Evolutionary conservation across 139 green algal species (phyloP).

Genomic region (Auxenochlorella pyrenoidosa): DNA sequence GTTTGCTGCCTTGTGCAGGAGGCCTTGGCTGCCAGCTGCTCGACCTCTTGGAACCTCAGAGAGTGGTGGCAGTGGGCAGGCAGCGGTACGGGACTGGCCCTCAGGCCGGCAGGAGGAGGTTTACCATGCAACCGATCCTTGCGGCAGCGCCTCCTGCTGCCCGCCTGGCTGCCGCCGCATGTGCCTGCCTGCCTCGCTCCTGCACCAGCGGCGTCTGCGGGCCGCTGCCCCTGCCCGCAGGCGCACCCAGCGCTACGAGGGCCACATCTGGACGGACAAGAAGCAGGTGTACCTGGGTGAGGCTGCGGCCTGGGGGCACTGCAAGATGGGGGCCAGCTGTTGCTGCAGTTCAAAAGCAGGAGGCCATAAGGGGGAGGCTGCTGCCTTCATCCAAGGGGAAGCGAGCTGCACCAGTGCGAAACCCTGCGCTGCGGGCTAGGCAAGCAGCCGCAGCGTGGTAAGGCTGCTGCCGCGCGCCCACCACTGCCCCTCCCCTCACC

Average conservation of each 20-base stretch:
- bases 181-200: too few species aligned
- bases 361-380: too few species aligned
- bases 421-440: neutral
- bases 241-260: neutral
- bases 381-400: too few species aligned
- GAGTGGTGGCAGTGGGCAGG: neutral
- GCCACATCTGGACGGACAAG: conserved; percentile 62
- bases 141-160: neutral
- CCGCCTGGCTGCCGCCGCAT: neutral
- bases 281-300: conserved; percentile 63
- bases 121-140: neutral
- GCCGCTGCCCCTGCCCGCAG: neutral
- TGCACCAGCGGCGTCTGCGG: neutral
- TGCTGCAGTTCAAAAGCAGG: too few species aligned
- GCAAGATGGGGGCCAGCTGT: too few species aligned
- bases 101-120: neutral
- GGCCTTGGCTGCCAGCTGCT: too few species aligned
- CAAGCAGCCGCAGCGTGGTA: neutral
- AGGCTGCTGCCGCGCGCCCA: neutral
- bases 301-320: neutral
- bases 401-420: too few species aligned
- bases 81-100: too few species aligned
- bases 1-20: too few species aligned
- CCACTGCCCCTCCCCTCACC: neutral
- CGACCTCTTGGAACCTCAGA: neutral